A percentile compares a stretch with the other conserved stretches of the same genome.
These are phyloP conservation scores for Selaginella tamariscina DNA, from an alignment of 75 land plant genomes.

Conservation along the genomic window DNA sequence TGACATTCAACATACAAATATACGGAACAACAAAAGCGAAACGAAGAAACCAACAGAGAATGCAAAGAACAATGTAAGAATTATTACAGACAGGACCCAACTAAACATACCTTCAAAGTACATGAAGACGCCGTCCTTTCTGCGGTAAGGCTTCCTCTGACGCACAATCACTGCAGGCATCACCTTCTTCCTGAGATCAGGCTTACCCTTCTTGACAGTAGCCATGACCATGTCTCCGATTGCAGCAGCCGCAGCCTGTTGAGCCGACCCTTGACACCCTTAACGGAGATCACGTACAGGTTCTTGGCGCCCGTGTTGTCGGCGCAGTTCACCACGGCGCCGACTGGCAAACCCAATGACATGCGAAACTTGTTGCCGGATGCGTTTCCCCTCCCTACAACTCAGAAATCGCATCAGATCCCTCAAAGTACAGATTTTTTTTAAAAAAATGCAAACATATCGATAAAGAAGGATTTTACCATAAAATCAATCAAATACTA, in stretches of 20 bases:
- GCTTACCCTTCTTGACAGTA: conserved; percentile 37
- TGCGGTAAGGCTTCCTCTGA: conserved; percentile 49
- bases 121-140: conserved; percentile 52
- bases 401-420: too few species aligned
- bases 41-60: background rate
- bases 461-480: too few species aligned
- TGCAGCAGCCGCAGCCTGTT: conserved; percentile 26
- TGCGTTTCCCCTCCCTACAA: conserved; percentile 36
- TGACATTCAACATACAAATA: background rate
- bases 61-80: too few species aligned
- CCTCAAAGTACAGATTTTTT: too few species aligned
- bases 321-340: conserved; percentile 33
- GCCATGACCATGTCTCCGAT: conserved; percentile 36
- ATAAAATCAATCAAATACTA: too few species aligned
- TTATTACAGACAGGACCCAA: too few species aligned
- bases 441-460: too few species aligned
- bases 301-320: conserved; percentile 46
- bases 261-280: conserved; percentile 34
- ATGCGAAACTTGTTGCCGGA: conserved; percentile 46
- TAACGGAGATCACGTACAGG: conserved; percentile 36
- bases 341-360: conserved; percentile 31
- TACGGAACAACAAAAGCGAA: too few species aligned
- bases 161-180: conserved; percentile 15
- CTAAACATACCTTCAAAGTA: conserved; percentile 20
- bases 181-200: conserved; percentile 13